Conservation (phyloP, 306 rosid genomes). For the Canavalia ensiformis region DNA sequence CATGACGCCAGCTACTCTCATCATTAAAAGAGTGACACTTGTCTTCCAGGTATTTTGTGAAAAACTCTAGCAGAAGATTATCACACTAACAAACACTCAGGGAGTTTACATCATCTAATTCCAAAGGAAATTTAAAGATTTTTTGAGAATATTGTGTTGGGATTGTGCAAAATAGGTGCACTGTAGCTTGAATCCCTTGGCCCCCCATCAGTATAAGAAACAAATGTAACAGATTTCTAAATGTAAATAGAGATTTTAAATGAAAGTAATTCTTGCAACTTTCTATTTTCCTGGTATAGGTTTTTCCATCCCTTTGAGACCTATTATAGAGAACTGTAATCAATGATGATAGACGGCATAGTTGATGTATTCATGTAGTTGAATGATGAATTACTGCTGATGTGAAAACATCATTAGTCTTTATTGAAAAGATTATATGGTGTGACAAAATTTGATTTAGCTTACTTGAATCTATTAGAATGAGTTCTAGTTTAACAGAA, state of each 20-base stretch:
- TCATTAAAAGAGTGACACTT: conserved; percentile 14
- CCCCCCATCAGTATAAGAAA: conserved; percentile 19
- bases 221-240: conserved; percentile 22
- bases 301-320: conserved; percentile 22
- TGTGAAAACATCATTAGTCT: not conserved
- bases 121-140: conserved; percentile 3
- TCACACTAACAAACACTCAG: conserved; percentile 30
- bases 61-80: conserved; percentile 14
- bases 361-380: not conserved
- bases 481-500: not conserved
- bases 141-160: conserved; percentile 28
- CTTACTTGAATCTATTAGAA: not conserved
- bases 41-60: conserved; percentile 30
- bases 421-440: not conserved
- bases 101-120: conserved; percentile 14
- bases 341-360: conserved; percentile 6
- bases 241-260: conserved; percentile 41
- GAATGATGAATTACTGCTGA: conserved; percentile 11
- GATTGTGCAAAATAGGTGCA: conserved; percentile 37
- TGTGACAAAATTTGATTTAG: not conserved
- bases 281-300: conserved; percentile 32
- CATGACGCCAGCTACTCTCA: conserved; percentile 38
- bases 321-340: conserved; percentile 17
- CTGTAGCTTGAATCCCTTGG: conserved; percentile 20
- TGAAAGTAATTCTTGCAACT: conserved; percentile 31